Evolutionary conservation across 495 filamentous ascomycete genomes (phyloP), one percentile per base, ranked within the genome.

Genomic region (Aspergillus coremiiformis): DNA sequence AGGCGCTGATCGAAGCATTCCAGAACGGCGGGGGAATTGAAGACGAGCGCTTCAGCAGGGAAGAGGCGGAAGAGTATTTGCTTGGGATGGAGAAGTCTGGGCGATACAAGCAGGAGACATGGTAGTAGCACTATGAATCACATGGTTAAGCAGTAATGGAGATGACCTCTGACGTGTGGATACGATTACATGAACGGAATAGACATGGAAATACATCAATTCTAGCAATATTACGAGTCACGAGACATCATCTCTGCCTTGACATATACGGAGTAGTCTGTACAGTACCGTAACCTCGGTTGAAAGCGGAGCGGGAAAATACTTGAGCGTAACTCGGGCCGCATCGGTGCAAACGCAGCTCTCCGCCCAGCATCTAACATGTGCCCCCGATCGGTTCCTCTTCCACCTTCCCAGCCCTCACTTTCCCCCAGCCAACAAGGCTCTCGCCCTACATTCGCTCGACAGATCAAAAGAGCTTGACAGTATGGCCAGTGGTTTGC

Each of bases 81-180:
- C 65, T 73, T 30, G 53, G 49, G 3, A 81, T 90, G 78, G 87
- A 89, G 67, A 84, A 79, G 68, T 70, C 61, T 33, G 85, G 86
- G 26, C 67, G 84, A 44, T 90, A 85, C 61, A 82, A 85, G 59
- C 87, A 91, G 62, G 87, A 91, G 64, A 91, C 87, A 1, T 91
- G 87, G 85, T 85, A 48, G 51, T 32, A 19, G 30, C 39, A 30
- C 33, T 12, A n/a, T n/a, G 32, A 35, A 14, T 50, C 42, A 43
- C 30, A 43, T 17, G 26, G 10, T 30, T 32, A n/a, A n/a, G n/a
- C n/a, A n/a, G n/a, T 30, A 24, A 24, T 33, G 27, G 27, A 30
- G 11, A 35, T 35, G 32, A 5, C 1, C n/a, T n/a, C n/a, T n/a
- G n/a, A n/a, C n/a, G n/a, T n/a, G n/a, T n/a, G n/a, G n/a, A n/a